Conservation (phyloP, 2,329 filamentous ascomycete genomes). For the Echinosphaeria canescens region DNA sequence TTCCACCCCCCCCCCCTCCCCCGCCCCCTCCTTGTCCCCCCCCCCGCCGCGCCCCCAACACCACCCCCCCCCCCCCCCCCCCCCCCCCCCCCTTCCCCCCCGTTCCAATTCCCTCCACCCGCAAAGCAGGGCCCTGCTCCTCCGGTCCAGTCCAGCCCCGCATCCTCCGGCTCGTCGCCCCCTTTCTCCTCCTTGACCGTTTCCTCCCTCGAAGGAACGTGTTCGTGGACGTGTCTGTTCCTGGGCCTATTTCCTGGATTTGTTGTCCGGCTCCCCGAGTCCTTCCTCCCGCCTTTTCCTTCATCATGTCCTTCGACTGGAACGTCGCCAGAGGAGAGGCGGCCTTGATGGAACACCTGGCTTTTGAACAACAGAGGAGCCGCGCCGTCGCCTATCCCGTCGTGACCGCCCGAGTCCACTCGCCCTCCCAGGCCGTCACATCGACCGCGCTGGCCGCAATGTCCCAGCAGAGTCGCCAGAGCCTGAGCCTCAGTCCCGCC, state of each 20-base stretch:
- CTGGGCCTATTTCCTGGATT: too few species aligned
- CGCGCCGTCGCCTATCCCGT: slow-evolving; percentile 26
- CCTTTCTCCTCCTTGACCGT: too few species aligned
- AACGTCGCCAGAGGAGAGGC: slow-evolving; percentile 31
- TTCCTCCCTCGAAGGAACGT: too few species aligned
- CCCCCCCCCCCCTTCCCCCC: slow-evolving; percentile 11
- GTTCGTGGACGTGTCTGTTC: too few species aligned
- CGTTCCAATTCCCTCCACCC: too few species aligned
- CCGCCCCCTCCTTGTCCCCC: too few species aligned
- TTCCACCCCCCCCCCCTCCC: too few species aligned
- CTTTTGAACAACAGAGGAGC: slow-evolving; percentile 30
- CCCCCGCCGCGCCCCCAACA: too few species aligned
- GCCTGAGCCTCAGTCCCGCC: slow-evolving; percentile 21
- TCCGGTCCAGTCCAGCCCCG: too few species aligned
- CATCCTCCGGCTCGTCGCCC: too few species aligned
- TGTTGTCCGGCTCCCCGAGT: too few species aligned
- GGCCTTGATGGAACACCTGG: slow-evolving; percentile 35
- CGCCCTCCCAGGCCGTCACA: slow-evolving; percentile 13
- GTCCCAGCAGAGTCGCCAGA: slow-evolving; percentile 14
- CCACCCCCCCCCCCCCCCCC: slow-evolving; percentile 14
- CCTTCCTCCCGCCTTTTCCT: slow-evolving; percentile 9
- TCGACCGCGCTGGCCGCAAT: slow-evolving; percentile 14
- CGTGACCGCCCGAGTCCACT: slow-evolving; percentile 11
- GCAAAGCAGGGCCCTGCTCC: too few species aligned
- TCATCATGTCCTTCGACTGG: slow-evolving; percentile 38